These are phyloP conservation scores for Rhizoclosmatium globosum DNA, from an alignment of 192 early-diverging fungal genomes.

Conservation along the genomic window DNA sequence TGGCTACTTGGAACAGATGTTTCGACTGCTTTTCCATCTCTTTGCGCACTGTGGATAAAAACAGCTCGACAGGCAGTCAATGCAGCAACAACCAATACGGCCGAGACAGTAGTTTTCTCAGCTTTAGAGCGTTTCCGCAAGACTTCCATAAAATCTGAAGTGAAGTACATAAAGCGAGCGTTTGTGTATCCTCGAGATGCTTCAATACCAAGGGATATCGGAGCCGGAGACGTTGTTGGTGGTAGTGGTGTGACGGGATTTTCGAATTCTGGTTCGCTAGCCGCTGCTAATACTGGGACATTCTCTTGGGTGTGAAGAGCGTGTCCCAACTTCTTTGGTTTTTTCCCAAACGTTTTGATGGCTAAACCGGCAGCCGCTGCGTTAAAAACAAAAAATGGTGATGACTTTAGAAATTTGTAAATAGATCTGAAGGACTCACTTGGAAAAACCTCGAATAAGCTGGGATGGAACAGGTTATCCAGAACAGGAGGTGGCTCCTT, in stretches of 20 bases:
- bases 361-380: slow-evolving; percentile 33
- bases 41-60: slow-evolving; percentile 19
- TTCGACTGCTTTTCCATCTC: not conserved
- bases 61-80: slow-evolving; percentile 43
- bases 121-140: slow-evolving; percentile 27
- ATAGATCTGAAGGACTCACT: slow-evolving; percentile 27
- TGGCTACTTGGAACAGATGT: slow-evolving; percentile 40
- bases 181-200: slow-evolving; percentile 18
- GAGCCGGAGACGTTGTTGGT: not conserved
- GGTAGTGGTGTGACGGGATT: slow-evolving; percentile 4
- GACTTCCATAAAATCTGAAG: slow-evolving; percentile 28
- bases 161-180: slow-evolving; percentile 32
- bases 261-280: not conserved
- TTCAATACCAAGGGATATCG: not conserved
- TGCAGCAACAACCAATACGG: slow-evolving; percentile 47
- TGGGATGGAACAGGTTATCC: slow-evolving; percentile 38
- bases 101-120: slow-evolving; percentile 45
- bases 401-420: too few species aligned
- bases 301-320: not conserved
- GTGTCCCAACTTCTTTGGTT: slow-evolving; percentile 21
- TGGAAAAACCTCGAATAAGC: slow-evolving; percentile 51
- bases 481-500: slow-evolving; percentile 36
- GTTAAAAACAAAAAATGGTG: too few species aligned
- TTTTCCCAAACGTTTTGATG: slow-evolving; percentile 24
- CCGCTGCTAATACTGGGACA: not conserved